Base-by-base conservation (phyloP, 768 basidiomycete genomes). In the Porpolomopsis calyptriformis region DNA sequence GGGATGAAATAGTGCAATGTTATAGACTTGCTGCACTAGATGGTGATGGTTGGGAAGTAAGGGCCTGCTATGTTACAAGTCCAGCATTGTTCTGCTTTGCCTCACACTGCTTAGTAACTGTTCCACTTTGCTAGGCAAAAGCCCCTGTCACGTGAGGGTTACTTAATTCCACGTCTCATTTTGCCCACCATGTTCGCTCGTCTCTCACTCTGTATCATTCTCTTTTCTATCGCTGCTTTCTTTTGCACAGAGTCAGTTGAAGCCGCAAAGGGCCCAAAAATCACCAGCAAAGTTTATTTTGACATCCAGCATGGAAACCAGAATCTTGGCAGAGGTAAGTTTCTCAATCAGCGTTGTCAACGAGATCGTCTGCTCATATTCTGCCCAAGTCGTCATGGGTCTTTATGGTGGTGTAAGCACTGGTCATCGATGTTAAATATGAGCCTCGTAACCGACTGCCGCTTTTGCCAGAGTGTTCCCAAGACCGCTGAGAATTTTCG, bases 401-500 rank as follows among this genome's bases (percentile, higher is more conserved):
- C 78, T 98, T 47, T 97, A 84, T 57, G 92, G 92, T 49, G 86
- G 86, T 53, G 89, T 86, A 66, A 52, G 73, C 63, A 1, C 29
- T 25, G 50, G 56, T 46, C 19, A n/a, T n/a, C n/a, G n/a, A 24
- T 42, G 8, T 26, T 20, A 16, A 24, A 22, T 24, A 18, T 20
- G 27, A n/a, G 34, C 12, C 43, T 18, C 37, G 6, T 27, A 11
- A 41, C 20, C 36, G 24, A 48, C 2, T 48, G 42, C n/a, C n/a
- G n/a, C n/a, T n/a, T 4, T 46, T 40, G 38, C 23, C 47, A 92
- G 85, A 90, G 90, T 39, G 92, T 96, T 39, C 93, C 93, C 45
- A 93, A 93, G 69, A 97, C 93, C 25, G 92, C 72, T 19, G 93
- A 92, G 74, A 98, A 98, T 77, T 98, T 98, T 80, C 84, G 91